phyloP scores from a whole-genome alignment of 73 alveolate species.

The Tetrahymena elliotti region DNA sequence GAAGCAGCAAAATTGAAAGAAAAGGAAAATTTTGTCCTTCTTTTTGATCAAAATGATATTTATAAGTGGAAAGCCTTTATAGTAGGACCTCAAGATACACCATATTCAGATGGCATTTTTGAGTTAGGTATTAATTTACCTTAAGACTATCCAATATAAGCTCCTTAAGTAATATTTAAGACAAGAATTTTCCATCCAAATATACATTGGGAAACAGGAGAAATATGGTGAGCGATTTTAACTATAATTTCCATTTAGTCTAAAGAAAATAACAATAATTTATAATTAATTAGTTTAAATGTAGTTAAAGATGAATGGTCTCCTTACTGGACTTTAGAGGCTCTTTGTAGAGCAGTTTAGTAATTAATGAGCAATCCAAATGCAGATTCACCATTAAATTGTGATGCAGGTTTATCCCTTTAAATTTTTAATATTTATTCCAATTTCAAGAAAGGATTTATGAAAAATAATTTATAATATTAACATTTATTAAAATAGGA shows the following conservation, averaged over 20 bases:
- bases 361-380: slow-evolving; percentile 84
- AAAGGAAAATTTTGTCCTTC: neutral
- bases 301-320: slow-evolving; percentile 85
- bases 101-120: neutral
- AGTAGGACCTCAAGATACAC: neutral
- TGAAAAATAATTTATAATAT: no score
- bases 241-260: neutral
- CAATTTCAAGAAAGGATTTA: no score
- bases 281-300: slow-evolving; percentile 62
- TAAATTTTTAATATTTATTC: neutral
- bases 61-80: neutral
- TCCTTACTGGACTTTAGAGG: slow-evolving; percentile 94
- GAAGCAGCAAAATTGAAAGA: neutral
- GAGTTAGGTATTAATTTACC: slow-evolving; percentile 40
- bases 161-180: slow-evolving; percentile 82
- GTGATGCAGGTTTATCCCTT: slow-evolving; percentile 77
- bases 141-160: slow-evolving; percentile 77
- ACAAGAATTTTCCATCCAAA: slow-evolving; percentile 94
- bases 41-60: neutral
- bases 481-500: neutral
- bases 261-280: neutral
- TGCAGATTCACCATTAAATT: slow-evolving; percentile 95
- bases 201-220: slow-evolving; percentile 88
- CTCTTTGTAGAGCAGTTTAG: slow-evolving; percentile 83
- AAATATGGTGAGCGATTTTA: neutral